These are phyloP conservation scores for Thalia dealbata DNA, from an alignment of 176 grass and related monocot genomes.

Conservation along the genomic window DNA sequence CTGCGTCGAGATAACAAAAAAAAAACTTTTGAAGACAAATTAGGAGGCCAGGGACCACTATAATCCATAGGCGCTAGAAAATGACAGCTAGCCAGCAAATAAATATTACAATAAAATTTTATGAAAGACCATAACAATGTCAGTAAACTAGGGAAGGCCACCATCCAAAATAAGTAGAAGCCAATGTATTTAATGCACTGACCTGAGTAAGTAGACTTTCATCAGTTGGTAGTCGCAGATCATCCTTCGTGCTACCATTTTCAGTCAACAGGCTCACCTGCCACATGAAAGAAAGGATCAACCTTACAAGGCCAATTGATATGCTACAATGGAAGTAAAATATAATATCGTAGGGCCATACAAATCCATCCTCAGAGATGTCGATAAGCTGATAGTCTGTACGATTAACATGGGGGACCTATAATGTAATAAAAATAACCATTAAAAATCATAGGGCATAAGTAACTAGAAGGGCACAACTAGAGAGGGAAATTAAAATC, in stretches of 20 bases:
- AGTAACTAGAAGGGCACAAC: background rate
- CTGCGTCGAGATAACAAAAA: too few species aligned
- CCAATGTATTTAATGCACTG: background rate
- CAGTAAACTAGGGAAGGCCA: too few species aligned
- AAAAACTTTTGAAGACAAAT: too few species aligned
- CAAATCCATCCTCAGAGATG: conserved; percentile 23
- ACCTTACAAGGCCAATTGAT: background rate
- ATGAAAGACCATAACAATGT: too few species aligned
- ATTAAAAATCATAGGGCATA: background rate
- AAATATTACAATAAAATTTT: too few species aligned
- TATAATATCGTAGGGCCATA: background rate
- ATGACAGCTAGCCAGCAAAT: too few species aligned
- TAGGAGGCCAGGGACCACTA: too few species aligned
- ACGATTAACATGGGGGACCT: conserved; percentile 20
- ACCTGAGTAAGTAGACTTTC: conserved; percentile 13
- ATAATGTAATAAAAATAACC: background rate
- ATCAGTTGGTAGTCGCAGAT: conserved; percentile 17
- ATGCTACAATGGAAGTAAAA: background rate
- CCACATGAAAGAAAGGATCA: background rate
- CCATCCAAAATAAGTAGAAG: background rate
- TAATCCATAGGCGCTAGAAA: too few species aligned
- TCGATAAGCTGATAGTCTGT: conserved; percentile 23
- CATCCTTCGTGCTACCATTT: conserved; percentile 19
- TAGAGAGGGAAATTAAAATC: background rate
- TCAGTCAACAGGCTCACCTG: conserved; percentile 19